Evolutionary conservation across 805 yeast genomes (phyloP).

Genomic region (Vanderwaltozyma yarrowii): DNA sequence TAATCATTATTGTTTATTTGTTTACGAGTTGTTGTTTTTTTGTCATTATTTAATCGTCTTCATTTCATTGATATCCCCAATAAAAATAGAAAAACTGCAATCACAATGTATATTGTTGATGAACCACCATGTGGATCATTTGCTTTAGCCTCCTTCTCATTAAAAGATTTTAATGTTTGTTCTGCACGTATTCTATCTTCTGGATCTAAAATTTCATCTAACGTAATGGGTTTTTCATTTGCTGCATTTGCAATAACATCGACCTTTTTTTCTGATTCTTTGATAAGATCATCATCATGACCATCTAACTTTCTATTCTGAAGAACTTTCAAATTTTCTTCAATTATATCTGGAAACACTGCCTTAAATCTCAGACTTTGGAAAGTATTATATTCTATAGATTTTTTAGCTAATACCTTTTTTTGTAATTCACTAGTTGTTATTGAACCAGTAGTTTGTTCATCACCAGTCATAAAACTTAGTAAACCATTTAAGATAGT

Average conservation of each 20-base stretch:
- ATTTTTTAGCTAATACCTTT: slow-evolving; percentile 45
- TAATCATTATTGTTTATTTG: too few species aligned
- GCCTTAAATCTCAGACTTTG: slow-evolving; percentile 47
- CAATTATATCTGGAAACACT: slow-evolving; percentile 63
- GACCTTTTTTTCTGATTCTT: slow-evolving; percentile 4
- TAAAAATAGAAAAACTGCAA: slow-evolving; percentile 28
- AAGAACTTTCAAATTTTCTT: slow-evolving; percentile 18
- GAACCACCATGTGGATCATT: slow-evolving; percentile 4
- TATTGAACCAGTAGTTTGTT: slow-evolving; percentile 76
- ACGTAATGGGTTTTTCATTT: slow-evolving; percentile 24
- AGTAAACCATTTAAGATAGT: slow-evolving; percentile 80
- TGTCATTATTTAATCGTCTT: too few species aligned
- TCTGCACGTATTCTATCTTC: slow-evolving; percentile 58
- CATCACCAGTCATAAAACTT: slow-evolving; percentile 87
- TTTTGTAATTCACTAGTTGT: slow-evolving; percentile 50
- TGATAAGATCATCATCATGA: slow-evolving; percentile 2
- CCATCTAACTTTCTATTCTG: slow-evolving; percentile 9
- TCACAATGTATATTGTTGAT: slow-evolving; percentile 23
- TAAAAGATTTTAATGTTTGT: slow-evolving; percentile 5
- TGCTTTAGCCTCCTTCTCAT: neutral
- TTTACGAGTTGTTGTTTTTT: too few species aligned
- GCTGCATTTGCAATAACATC: slow-evolving; percentile 24
- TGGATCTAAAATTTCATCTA: slow-evolving; percentile 43
- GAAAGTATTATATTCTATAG: slow-evolving; percentile 48
- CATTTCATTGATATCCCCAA: slow-evolving; percentile 26